Conservation (phyloP, 768 basidiomycete species). For the Cytidiella melzeri region DNA sequence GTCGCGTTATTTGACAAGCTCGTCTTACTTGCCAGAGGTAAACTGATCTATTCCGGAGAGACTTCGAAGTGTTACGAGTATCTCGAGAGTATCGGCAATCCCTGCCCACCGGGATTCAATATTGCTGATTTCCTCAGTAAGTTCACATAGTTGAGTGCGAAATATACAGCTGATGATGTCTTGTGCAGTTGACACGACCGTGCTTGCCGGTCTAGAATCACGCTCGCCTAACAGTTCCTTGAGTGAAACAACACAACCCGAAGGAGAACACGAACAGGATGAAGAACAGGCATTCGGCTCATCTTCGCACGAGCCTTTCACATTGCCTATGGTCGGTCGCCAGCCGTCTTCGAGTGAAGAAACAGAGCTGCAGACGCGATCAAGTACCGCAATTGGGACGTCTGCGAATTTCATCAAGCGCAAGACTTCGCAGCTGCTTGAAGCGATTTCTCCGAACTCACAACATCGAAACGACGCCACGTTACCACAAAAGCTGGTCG, state of each 20-base stretch:
- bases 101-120: constrained; percentile 92
- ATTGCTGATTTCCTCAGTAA: constrained; percentile 93
- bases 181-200: constrained; percentile 37
- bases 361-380: constrained; percentile 47
- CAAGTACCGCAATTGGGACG: constrained; percentile 36
- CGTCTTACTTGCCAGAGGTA: constrained; percentile 78
- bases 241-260: constrained; percentile 23
- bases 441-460: constrained; percentile 41
- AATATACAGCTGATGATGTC: constrained; percentile 2
- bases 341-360: constrained; percentile 35
- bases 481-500: constrained; percentile 54
- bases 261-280: constrained; percentile 44
- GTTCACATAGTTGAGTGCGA: constrained; percentile 25
- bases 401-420: constrained; percentile 50
- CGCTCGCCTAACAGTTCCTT: constrained; percentile 27
- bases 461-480: constrained; percentile 21
- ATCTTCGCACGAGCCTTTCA: background rate
- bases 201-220: constrained; percentile 35
- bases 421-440: constrained; percentile 71
- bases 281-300: constrained; percentile 58
- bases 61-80: constrained; percentile 72
- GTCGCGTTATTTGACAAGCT: constrained; percentile 94
- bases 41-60: constrained; percentile 79
- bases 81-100: constrained; percentile 69
- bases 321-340: constrained; percentile 18